phyloP scores from a whole-genome alignment of 2,329 filamentous ascomycete species.

The Rhexocercosporidium sp. region DNA sequence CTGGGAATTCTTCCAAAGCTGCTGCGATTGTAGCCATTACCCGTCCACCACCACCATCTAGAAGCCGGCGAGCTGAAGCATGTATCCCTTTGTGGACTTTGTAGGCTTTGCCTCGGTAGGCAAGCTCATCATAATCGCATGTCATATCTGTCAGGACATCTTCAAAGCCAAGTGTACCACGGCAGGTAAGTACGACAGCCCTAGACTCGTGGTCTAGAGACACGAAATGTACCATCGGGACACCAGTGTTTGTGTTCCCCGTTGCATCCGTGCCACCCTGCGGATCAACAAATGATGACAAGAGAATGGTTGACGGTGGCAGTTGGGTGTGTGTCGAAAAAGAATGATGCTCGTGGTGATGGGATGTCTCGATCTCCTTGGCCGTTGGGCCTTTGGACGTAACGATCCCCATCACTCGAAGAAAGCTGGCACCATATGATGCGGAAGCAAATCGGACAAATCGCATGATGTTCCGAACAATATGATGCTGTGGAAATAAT shows the following conservation, averaged over 20 bases:
- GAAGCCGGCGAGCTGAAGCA: constrained; percentile 56
- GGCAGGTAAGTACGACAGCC: constrained; percentile 59
- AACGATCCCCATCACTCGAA: constrained; percentile 67
- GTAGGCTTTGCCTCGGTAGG: constrained; percentile 55
- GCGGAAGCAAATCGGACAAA: constrained; percentile 72
- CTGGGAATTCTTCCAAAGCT: constrained; percentile 57
- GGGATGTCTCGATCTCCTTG: constrained; percentile 43
- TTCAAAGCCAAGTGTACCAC: constrained; percentile 61
- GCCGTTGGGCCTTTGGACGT: constrained; percentile 50
- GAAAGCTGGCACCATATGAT: constrained; percentile 67
- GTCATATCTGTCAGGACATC: constrained; percentile 63
- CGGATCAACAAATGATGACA: constrained; percentile 61
- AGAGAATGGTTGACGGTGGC: constrained; percentile 59
- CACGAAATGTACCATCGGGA: constrained; percentile 61
- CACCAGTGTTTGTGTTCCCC: constrained; percentile 55
- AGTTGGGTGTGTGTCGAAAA: constrained; percentile 68
- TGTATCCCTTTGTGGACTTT: constrained; percentile 63
- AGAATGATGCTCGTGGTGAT: constrained; percentile 64
- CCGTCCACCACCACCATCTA: constrained; percentile 53
- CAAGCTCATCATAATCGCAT: constrained; percentile 58
- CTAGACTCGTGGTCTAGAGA: constrained; percentile 62
- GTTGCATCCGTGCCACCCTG: constrained; percentile 56
- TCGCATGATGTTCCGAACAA: constrained; percentile 65
- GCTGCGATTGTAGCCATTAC: constrained; percentile 58
- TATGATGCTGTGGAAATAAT: constrained; percentile 63